Evolutionary conservation across 768 basidiomycete species (phyloP).

Genomic region (Lactarius hengduanensis): DNA sequence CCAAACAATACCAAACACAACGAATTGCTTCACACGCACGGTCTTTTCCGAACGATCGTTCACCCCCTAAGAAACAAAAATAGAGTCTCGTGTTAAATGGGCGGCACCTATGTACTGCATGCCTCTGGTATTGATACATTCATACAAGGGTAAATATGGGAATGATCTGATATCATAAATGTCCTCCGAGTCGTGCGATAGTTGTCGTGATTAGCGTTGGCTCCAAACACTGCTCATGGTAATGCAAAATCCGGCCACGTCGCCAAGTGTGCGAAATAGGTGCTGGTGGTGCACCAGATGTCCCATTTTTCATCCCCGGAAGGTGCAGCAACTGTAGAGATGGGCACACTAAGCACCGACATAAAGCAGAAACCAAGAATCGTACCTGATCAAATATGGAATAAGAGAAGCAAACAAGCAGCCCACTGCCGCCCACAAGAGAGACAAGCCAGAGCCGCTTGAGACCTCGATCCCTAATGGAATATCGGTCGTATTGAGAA

Average conservation of each 20-base stretch:
- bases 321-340: constrained; percentile 71
- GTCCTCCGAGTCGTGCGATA: constrained; percentile 14
- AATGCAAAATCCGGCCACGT: neutral
- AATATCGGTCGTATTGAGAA: constrained; percentile 41
- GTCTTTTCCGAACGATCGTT: constrained; percentile 2
- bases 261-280: neutral
- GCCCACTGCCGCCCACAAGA: constrained; percentile 75
- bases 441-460: constrained; percentile 57
- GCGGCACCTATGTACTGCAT: neutral
- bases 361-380: constrained; percentile 11
- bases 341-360: neutral
- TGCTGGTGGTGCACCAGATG: neutral
- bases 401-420: constrained; percentile 61
- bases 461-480: constrained; percentile 64
- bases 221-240: constrained; percentile 16
- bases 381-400: constrained; percentile 78
- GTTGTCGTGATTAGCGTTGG: constrained; percentile 8
- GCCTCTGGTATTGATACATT: constrained; percentile 22
- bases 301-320: constrained; percentile 45
- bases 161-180: constrained; percentile 17
- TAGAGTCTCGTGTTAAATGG: neutral
- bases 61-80: constrained; percentile 1
- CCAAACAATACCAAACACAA: constrained; percentile 7
- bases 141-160: constrained; percentile 22
- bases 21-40: neutral